Percentiles rank a stretch among this genome's conserved stretches.
phyloP scores from a whole-genome alignment of 2,329 filamentous ascomycete species.

The Samsoniella hepiali region DNA sequence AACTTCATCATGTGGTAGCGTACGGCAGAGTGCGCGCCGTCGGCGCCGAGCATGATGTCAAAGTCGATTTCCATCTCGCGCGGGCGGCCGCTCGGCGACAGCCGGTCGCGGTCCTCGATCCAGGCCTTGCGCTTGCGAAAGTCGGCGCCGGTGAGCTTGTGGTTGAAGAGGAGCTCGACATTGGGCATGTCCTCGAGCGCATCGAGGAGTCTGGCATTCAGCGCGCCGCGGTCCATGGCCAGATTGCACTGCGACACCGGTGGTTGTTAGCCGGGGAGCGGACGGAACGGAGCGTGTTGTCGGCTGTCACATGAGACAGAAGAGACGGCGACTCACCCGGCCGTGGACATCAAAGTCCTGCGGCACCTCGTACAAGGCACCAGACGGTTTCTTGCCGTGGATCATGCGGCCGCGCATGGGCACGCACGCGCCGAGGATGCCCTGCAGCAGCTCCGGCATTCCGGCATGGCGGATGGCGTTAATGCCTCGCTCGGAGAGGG shows the following conservation, averaged over 20 bases:
- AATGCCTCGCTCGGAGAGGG: conserved; percentile 89
- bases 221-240: conserved; percentile 76
- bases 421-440: conserved; percentile 74
- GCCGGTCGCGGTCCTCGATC: conserved; percentile 63
- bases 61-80: conserved; percentile 80
- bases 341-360: conserved; percentile 90
- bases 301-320: neutral
- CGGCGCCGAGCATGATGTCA: conserved; percentile 89
- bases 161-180: conserved; percentile 87
- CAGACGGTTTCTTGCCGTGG: conserved; percentile 64
- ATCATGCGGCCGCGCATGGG: conserved; percentile 98
- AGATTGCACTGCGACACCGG: conserved; percentile 62
- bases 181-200: conserved; percentile 81
- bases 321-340: conserved; percentile 53
- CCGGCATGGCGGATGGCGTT: conserved; percentile 75
- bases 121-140: conserved; percentile 77
- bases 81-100: conserved; percentile 42
- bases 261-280: conserved; percentile 4
- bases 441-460: conserved; percentile 64
- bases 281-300: neutral
- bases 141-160: conserved; percentile 89
- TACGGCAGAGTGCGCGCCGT: conserved; percentile 89
- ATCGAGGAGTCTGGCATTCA: conserved; percentile 83
- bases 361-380: conserved; percentile 71
- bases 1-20: conserved; percentile 97